Base-by-base conservation (phyloP, 495 filamentous ascomycete species). In the Neurospora hispaniola region DNA sequence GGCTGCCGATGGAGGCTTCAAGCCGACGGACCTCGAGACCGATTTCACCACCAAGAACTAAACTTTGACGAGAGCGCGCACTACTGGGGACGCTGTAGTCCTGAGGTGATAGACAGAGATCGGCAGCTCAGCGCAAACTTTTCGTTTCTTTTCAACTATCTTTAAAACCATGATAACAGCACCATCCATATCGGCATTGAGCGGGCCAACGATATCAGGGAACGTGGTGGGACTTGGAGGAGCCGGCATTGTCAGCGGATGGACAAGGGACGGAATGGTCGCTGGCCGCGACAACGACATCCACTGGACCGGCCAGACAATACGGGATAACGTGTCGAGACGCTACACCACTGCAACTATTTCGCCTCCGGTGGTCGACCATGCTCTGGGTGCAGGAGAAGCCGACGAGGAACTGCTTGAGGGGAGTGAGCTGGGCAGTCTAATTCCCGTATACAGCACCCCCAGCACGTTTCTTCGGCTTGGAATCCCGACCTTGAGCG, bases 31-130 rank as follows among this genome's bases (percentile, higher is more conserved):
- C 23, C 84, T 88, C 76, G 93, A 97, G 87, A 90, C 84, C 68
- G 93, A 97, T 78, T 96, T 95, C 81, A 97, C 93, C 44, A 92
- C 90, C 73, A 88, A 87, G 82, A 78, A 81, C 77, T 85, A 80
- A 71, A 68, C 18, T 38, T 27, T 3, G 54, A 35, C 54, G 9
- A 9, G 54, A 16, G 54, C 18, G 27, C 54, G 27, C 27, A 38
- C 23, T 59, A 54, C 5, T 31, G 27, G 54, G 27, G 27, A 66
- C 54, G 54, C 54, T 66, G 54, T 66, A 23, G 8, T 66, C 54
- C 54, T 18, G 54, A 66, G 14, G 54, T 66, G 54, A 66, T 27
- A 66, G 27, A 66, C 27, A 66, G 54, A 66, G 54, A 66, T 35
- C 14, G 54, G 54, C 54, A 66, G 27, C 54, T 66, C 14, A 31